Conservation (phyloP, 257 asterid species). For the Nicotiana otophora region DNA sequence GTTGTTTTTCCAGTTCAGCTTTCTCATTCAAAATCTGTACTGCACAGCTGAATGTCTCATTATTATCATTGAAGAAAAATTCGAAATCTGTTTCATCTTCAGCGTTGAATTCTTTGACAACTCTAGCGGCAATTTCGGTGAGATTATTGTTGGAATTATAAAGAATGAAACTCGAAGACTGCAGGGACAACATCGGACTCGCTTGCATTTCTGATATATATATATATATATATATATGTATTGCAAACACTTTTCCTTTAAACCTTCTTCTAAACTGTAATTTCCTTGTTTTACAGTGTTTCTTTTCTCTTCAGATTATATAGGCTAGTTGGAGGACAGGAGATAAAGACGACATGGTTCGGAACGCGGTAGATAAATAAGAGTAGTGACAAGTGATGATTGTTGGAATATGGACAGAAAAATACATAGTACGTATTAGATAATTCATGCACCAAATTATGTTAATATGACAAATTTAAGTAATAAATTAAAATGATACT, state of each 20-base stretch:
- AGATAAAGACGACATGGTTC: no score
- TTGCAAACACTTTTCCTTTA: background rate
- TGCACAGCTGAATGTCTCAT: no score
- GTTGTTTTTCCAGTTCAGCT: background rate
- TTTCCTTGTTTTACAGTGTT: no score
- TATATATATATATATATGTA: no score
- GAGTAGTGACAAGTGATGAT: background rate
- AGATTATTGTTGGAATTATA: conserved; percentile 20
- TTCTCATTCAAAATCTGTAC: background rate
- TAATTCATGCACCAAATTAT: background rate
- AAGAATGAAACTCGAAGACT: conserved; percentile 9
- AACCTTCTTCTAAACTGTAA: background rate
- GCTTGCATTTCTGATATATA: conserved; percentile 10
- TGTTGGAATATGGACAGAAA: background rate
- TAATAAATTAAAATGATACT: no score
- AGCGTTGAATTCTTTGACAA: conserved; percentile 20
- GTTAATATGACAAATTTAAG: no score
- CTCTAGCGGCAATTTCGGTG: conserved; percentile 32
- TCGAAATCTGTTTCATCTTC: background rate
- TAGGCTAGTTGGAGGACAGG: background rate
- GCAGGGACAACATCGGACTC: background rate
- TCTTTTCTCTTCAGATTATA: background rate
- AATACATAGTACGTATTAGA: background rate
- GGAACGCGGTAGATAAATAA: no score
- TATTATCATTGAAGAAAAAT: background rate